phyloP scores from a whole-genome alignment of 108 stramenopile genomes.

The Cylindrotheca closterium region DNA sequence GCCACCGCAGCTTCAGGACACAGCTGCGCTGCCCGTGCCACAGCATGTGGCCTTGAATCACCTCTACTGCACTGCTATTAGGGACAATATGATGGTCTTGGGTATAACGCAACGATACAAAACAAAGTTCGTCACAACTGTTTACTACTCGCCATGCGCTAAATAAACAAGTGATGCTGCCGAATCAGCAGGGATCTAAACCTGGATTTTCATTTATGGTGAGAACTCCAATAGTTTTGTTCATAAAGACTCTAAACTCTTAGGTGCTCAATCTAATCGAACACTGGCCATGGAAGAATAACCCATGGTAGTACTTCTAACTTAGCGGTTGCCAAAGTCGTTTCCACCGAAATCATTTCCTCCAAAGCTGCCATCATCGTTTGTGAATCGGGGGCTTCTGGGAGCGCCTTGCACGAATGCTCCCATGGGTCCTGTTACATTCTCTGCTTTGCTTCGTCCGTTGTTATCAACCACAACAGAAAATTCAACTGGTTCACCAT shows the following conservation, averaged over 20 bases:
- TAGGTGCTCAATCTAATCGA: no score
- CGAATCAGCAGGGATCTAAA: background rate
- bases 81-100: slow-evolving; percentile 99
- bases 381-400: slow-evolving; percentile 1
- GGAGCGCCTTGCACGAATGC: slow-evolving; percentile 57
- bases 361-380: slow-evolving; percentile 3
- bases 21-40: slow-evolving; percentile 92
- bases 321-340: background rate
- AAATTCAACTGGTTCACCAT: slow-evolving; percentile 68
- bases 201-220: background rate
- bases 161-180: no score
- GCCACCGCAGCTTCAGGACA: slow-evolving; percentile 87
- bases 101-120: slow-evolving; percentile 97
- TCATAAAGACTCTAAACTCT: background rate
- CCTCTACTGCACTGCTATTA: slow-evolving; percentile 98
- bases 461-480: slow-evolving; percentile 35
- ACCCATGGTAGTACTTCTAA: no score
- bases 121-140: slow-evolving; percentile 95
- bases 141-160: slow-evolving; percentile 90
- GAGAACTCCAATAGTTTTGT: background rate
- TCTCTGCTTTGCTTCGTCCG: slow-evolving; percentile 64
- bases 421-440: slow-evolving; percentile 91
- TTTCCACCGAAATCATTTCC: slow-evolving; percentile 8
- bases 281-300: no score
- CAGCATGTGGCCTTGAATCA: slow-evolving; percentile 99